These are phyloP conservation scores for Colletotrichum sp. DNA, from an alignment of 2,329 filamentous ascomycete genomes.

Conservation along the genomic window DNA sequence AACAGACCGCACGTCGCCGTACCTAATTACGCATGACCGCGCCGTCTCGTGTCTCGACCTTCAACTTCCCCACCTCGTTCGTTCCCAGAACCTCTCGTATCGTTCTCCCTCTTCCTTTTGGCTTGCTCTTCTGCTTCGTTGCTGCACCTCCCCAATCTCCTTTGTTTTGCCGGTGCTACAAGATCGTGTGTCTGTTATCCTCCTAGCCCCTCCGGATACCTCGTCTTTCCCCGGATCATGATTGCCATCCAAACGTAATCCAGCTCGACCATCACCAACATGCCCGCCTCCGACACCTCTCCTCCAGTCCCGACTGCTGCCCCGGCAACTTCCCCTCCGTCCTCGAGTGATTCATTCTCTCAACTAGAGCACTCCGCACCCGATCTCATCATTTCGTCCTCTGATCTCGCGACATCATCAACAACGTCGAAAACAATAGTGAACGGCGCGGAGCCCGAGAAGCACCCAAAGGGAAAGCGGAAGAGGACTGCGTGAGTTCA, in stretches of 20 bases:
- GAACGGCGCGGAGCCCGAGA: constrained; percentile 32
- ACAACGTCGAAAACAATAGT: not conserved
- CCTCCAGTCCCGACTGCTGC: not conserved
- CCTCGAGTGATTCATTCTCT: not conserved
- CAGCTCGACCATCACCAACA: not conserved
- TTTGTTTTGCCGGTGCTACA: not conserved
- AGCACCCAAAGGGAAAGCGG: constrained; percentile 65
- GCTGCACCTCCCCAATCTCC: not conserved
- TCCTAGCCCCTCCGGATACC: not conserved
- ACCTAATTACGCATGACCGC: constrained; percentile 13
- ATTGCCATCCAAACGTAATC: not conserved
- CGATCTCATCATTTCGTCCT: not conserved
- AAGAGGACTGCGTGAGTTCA: constrained; percentile 66
- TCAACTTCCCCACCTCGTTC: constrained; percentile 15
- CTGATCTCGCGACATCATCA: not conserved
- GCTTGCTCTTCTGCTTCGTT: not conserved
- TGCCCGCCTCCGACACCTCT: constrained; percentile 1
- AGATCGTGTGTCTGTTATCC: not conserved
- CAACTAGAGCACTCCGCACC: not conserved
- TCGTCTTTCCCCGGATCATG: not conserved
- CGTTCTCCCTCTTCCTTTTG: not conserved
- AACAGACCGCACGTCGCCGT: constrained; percentile 8
- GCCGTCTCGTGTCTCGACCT: constrained; percentile 17
- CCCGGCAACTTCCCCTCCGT: not conserved
- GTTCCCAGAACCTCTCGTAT: constrained; percentile 11